Evolutionary conservation across 108 stramenopile genomes (phyloP).

Genomic region (Schizochytrium sp.): DNA sequence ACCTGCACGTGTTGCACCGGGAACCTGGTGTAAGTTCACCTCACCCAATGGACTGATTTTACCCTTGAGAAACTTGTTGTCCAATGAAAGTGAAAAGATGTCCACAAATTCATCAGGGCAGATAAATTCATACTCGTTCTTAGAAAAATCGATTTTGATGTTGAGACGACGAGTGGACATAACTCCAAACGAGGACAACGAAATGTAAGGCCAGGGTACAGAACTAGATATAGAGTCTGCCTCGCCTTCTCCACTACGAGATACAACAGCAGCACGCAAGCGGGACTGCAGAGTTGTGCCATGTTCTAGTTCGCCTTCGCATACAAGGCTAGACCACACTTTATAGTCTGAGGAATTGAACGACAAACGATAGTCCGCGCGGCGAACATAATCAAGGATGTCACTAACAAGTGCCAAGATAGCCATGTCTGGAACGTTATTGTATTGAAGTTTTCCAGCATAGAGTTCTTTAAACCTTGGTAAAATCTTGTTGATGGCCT

Average conservation of each 20-base stretch:
- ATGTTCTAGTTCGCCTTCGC: neutral
- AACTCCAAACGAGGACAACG: neutral
- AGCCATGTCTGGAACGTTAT: neutral
- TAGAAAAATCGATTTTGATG: neutral
- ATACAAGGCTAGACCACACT: neutral
- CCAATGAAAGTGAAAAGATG: neutral
- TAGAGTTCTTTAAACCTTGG: neutral
- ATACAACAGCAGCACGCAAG: neutral
- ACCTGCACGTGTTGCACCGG: too few species aligned
- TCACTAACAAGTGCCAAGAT: neutral
- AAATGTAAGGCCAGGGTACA: neutral
- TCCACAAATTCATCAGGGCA: neutral
- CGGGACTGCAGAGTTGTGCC: neutral
- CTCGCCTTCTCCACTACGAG: neutral
- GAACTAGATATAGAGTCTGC: neutral
- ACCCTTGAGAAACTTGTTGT: neutral
- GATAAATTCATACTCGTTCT: neutral
- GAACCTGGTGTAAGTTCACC: neutral
- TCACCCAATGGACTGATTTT: neutral
- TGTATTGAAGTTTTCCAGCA: neutral
- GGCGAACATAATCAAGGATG: constrained; percentile 14
- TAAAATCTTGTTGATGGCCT: neutral
- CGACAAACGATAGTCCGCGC: neutral
- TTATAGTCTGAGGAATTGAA: neutral
- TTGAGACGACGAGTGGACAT: neutral